Conservation (phyloP, 2,329 filamentous ascomycete genomes). For the Fusarium denticulatum region DNA sequence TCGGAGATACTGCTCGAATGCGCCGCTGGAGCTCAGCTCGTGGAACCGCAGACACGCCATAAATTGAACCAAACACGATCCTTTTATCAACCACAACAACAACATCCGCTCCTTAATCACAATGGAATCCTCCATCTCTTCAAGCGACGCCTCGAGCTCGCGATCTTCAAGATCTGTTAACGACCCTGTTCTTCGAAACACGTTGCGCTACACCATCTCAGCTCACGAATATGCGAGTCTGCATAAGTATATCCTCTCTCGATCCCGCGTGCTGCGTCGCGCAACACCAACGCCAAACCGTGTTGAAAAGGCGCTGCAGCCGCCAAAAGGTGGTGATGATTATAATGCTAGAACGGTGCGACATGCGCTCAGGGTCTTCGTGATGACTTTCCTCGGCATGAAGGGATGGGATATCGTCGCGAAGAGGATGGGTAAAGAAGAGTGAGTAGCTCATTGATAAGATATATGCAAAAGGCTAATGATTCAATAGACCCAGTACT, state of each 20-base stretch:
- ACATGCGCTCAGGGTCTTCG: constrained; percentile 76
- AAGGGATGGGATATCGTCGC: constrained; percentile 69
- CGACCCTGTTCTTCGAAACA: constrained; percentile 84
- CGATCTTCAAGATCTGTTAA: constrained; percentile 32
- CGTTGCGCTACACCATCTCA: constrained; percentile 85
- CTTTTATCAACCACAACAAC: constrained; percentile 5
- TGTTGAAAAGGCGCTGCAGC: constrained; percentile 56
- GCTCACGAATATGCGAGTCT: constrained; percentile 86
- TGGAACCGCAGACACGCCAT: constrained; percentile 32
- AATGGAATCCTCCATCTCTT: constrained; percentile 37
- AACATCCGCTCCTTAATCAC: constrained; percentile 8
- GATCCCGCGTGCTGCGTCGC: constrained; percentile 67
- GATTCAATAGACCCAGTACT: constrained; percentile 31
- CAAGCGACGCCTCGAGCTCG: constrained; percentile 36
- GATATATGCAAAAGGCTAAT: neutral
- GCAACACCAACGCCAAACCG: constrained; percentile 65
- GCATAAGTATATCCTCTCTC: constrained; percentile 83
- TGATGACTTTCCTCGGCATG: constrained; percentile 69
- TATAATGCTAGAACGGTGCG: constrained; percentile 77
- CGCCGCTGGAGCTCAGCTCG: constrained; percentile 40
- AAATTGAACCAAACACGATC: constrained; percentile 8
- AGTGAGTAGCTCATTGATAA: constrained; percentile 49
- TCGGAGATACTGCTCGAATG: constrained; percentile 35
- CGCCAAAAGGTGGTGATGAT: constrained; percentile 61
- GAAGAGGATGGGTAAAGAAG: constrained; percentile 57